Conservation (phyloP, 805 yeast genomes). For the Candida nanaspora region DNA sequence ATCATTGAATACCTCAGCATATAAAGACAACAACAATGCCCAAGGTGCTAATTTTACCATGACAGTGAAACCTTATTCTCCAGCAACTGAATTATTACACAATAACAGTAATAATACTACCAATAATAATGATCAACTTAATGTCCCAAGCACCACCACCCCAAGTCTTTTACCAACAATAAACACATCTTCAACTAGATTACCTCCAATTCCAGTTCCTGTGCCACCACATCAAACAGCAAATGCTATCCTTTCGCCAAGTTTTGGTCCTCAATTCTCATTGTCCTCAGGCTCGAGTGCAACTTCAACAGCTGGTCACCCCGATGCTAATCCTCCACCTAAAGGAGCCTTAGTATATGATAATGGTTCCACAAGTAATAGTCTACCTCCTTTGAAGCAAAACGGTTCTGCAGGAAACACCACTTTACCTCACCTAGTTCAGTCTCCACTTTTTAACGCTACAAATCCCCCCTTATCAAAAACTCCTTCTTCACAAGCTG, state of each 20-base stretch:
- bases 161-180: slow-evolving; percentile 17
- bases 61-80: slow-evolving; percentile 23
- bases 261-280: slow-evolving; percentile 26
- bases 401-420: slow-evolving; percentile 1
- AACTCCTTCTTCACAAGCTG: not conserved
- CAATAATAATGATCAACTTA: no score
- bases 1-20: not conserved
- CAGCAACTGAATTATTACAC: slow-evolving; percentile 20
- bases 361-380: not conserved
- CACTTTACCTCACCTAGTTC: slow-evolving; percentile 1
- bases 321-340: not conserved
- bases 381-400: not conserved
- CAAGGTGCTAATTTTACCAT: no score
- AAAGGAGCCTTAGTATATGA: slow-evolving; percentile 2
- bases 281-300: slow-evolving; percentile 2
- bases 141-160: slow-evolving; percentile 12
- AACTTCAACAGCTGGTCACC: slow-evolving; percentile 3
- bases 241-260: slow-evolving; percentile 18
- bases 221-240: slow-evolving; percentile 2
- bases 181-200: slow-evolving; percentile 8
- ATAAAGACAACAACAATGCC: not conserved
- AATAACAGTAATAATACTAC: slow-evolving; percentile 1
- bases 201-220: slow-evolving; percentile 12
- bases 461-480: not conserved
- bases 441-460: not conserved